phyloP scores from a whole-genome alignment of 2,329 filamentous ascomycete genomes.

The Xylaria sp. region DNA sequence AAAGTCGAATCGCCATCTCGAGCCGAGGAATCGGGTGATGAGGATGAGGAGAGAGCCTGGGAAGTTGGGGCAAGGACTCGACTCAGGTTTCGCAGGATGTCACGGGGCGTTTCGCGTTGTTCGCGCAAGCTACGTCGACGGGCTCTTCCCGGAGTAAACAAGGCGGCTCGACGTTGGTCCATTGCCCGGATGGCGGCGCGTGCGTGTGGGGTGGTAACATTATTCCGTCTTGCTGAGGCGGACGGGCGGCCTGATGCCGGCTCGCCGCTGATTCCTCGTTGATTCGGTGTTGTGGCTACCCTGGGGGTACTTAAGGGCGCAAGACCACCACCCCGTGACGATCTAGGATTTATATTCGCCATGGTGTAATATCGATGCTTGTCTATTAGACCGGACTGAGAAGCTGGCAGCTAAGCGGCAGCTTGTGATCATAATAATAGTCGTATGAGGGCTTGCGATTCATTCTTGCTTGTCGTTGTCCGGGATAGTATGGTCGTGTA shows the following conservation, averaged over 20 bases:
- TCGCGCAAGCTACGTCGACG: constrained; percentile 67
- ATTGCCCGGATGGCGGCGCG: constrained; percentile 68
- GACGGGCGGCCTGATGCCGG: constrained; percentile 57
- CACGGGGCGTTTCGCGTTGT: constrained; percentile 54
- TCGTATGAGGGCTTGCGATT: neutral
- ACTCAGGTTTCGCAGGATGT: constrained; percentile 60
- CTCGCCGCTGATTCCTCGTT: constrained; percentile 50
- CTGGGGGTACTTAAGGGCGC: constrained; percentile 45
- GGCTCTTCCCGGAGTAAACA: constrained; percentile 69
- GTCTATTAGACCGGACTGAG: neutral
- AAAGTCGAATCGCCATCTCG: constrained; percentile 40
- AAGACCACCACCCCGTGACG: constrained; percentile 34
- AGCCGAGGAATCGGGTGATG: constrained; percentile 55
- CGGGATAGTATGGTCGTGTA: neutral
- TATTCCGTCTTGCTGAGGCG: constrained; percentile 57
- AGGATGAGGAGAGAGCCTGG: constrained; percentile 56
- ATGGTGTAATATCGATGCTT: constrained; percentile 24
- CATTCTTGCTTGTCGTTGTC: constrained; percentile 21
- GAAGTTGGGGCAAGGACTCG: constrained; percentile 62
- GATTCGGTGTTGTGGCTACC: constrained; percentile 47
- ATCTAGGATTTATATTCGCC: constrained; percentile 35
- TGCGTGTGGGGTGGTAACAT: constrained; percentile 67
- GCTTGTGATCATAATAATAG: constrained; percentile 10
- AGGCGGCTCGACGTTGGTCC: constrained; percentile 66
- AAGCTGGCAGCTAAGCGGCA: neutral